Base-by-base conservation (phyloP, 768 basidiomycete genomes). In the Kwoniella botswanensis region DNA sequence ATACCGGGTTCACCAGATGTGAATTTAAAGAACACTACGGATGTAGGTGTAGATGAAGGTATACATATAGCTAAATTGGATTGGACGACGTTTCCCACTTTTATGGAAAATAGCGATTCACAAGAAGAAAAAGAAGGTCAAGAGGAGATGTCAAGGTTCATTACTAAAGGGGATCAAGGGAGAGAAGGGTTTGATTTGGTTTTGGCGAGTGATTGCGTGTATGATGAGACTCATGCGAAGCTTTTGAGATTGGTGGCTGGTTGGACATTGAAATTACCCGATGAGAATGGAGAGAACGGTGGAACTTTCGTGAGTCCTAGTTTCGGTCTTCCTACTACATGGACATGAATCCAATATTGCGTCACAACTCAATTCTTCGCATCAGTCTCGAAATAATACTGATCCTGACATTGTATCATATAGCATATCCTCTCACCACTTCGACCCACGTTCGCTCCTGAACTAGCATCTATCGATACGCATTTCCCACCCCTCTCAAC, bases 351-450 rank as follows among this genome's bases (percentile, higher is more conserved):
- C 35, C 35, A 35, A 35, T 35, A 6, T 35, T 35, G 35, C 35
- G 35, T 35, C 35, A 35, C 26, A 35, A 1, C 35, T 35, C 35
- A 35, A 2, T 35, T 6, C 35, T 35, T 35, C 35, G 35, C 35
- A 35, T 35, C 35, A 35, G 35, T 35, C 7, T 6, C 7, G 7
- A 9, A 35, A 35, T 35, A 35, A 6, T 35, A 35, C 35, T 35
- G 35, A 35, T 35, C 35, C 35, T 35, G 35, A 35, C 35, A 6
- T 35, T 26, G n/a, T 50, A 44, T 26, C 3, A 12, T 11, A n/a
- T 67, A 83, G 82, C 82, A 83, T 57, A 74, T 83, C n/a, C 60
- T 83, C 3, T 82, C 81, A 0, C 82, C 82, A 7, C 63, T 83
- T 2, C 68, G 82, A 58, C 82, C 82, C 10, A 83, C 82, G 7